Evolutionary conservation across 495 filamentous ascomycete species (phyloP).

Genomic region (Penicillium psychrofluorescens): DNA sequence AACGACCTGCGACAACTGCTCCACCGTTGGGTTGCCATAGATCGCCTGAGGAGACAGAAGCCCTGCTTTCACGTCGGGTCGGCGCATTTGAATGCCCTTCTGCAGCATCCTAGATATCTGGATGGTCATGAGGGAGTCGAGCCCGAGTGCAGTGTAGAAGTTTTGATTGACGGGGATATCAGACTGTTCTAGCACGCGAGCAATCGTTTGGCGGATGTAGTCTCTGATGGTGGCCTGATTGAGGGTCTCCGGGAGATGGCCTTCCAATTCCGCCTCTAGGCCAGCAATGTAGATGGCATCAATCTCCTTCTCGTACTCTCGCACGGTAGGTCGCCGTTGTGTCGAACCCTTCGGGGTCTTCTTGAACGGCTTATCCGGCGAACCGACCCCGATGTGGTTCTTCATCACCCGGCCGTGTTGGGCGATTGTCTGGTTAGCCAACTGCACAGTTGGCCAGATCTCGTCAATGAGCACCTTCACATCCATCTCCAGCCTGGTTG

Average conservation of each 20-base stretch:
- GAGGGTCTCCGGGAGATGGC: constrained; percentile 5
- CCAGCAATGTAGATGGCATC: constrained; percentile 16
- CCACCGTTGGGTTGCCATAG: constrained; percentile 23
- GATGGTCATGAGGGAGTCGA: constrained; percentile 30
- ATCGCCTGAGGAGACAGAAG: constrained; percentile 17
- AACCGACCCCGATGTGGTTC: constrained; percentile 23
- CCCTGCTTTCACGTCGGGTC: background rate
- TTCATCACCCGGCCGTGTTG: constrained; percentile 19
- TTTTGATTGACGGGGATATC: constrained; percentile 10
- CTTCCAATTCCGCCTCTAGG: constrained; percentile 7
- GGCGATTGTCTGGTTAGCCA: constrained; percentile 37
- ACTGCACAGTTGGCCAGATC: constrained; percentile 38
- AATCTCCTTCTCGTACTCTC: constrained; percentile 22
- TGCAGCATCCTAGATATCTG: constrained; percentile 17
- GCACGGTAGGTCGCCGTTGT: constrained; percentile 18
- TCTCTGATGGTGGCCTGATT: constrained; percentile 2
- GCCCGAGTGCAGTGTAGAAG: constrained; percentile 13
- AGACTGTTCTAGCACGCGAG: constrained; percentile 6
- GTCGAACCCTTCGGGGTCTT: constrained; percentile 45
- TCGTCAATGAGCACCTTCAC: constrained; percentile 21
- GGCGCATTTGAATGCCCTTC: constrained; percentile 5
- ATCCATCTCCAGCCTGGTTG: constrained; percentile 11
- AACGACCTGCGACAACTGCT: constrained; percentile 13
- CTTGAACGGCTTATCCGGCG: constrained; percentile 44
- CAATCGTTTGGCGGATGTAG: constrained; percentile 4